Conservation (phyloP, 805 yeast species). For the Saturnispora besseyi region DNA sequence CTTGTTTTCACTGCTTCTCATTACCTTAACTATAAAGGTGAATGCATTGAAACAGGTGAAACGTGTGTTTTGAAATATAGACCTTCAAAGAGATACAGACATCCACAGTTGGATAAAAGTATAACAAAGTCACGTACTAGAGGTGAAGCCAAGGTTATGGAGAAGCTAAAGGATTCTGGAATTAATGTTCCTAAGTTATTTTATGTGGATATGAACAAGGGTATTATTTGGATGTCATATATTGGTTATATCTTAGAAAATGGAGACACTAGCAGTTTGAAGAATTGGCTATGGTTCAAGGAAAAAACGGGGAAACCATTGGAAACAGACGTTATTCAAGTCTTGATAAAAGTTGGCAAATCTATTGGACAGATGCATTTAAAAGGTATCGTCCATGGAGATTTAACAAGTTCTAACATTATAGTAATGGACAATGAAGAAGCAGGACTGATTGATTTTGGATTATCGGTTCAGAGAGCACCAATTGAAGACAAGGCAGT, state of each 20-base stretch:
- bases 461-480: slow-evolving; percentile 68
- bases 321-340: slow-evolving; percentile 31
- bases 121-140: slow-evolving; percentile 75
- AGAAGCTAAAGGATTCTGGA: slow-evolving; percentile 43
- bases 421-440: slow-evolving; percentile 32
- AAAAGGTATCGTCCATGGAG: slow-evolving; percentile 84
- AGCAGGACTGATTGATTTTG: slow-evolving; percentile 69
- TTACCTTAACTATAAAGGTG: slow-evolving; percentile 57
- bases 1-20: slow-evolving; percentile 51
- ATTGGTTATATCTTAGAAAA: slow-evolving; percentile 49
- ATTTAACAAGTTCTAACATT: slow-evolving; percentile 83
- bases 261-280: slow-evolving; percentile 52
- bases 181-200: slow-evolving; percentile 64
- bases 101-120: slow-evolving; percentile 65
- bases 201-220: slow-evolving; percentile 69
- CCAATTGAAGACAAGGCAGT: slow-evolving; percentile 91
- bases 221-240: slow-evolving; percentile 83
- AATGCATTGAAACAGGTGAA: slow-evolving; percentile 16
- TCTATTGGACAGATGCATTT: slow-evolving; percentile 65
- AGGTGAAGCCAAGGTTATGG: slow-evolving; percentile 74
- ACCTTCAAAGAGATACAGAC: slow-evolving; percentile 87
- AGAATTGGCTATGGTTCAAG: slow-evolving; percentile 66
- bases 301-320: slow-evolving; percentile 18
- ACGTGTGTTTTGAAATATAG: slow-evolving; percentile 70
- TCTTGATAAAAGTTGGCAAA: slow-evolving; percentile 50